A percentile compares a stretch with the other conserved stretches of the same genome.
Evolutionary conservation across 208 protist genomes (phyloP).

Genomic region (Crithidia sp.): DNA sequence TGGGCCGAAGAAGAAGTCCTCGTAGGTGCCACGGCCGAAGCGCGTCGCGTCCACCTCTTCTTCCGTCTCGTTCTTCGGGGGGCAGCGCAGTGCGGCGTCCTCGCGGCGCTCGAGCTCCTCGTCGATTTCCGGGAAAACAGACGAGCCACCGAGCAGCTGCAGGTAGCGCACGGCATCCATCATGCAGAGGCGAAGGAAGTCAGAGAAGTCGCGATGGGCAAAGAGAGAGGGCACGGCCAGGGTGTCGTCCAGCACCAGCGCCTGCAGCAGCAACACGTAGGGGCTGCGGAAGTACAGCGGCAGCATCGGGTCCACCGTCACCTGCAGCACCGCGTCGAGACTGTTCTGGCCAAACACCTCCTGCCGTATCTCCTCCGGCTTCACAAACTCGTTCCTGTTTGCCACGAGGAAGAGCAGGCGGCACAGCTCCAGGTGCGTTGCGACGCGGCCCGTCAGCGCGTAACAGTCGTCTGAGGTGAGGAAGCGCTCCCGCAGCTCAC

Average conservation of each 20-base stretch:
- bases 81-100: conserved; percentile 33
- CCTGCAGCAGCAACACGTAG: conserved; percentile 43
- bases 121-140: conserved; percentile 18
- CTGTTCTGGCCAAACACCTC: conserved; percentile 55
- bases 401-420: conserved; percentile 45
- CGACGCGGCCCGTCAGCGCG: conserved; percentile 36
- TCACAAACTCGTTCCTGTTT: conserved; percentile 49
- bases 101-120: conserved; percentile 46
- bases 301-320: conserved; percentile 38
- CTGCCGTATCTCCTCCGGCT: conserved; percentile 51
- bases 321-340: conserved; percentile 47
- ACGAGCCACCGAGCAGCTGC: conserved; percentile 43
- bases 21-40: conserved; percentile 34
- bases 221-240: conserved; percentile 31
- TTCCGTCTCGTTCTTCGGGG: conserved; percentile 31
- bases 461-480: conserved; percentile 46
- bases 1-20: conserved; percentile 38
- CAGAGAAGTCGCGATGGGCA: conserved; percentile 38
- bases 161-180: conserved; percentile 42
- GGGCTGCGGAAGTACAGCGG: conserved; percentile 41
- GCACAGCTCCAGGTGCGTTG: conserved; percentile 38
- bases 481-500: conserved; percentile 35
- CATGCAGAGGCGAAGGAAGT: conserved; percentile 43
- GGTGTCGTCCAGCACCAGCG: conserved; percentile 50
- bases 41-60: conserved; percentile 33